A percentile compares a stretch with the other conserved stretches of the same genome.
phyloP scores from a whole-genome alignment of 2,329 filamentous ascomycete species.

The Ophiostoma sp. region DNA sequence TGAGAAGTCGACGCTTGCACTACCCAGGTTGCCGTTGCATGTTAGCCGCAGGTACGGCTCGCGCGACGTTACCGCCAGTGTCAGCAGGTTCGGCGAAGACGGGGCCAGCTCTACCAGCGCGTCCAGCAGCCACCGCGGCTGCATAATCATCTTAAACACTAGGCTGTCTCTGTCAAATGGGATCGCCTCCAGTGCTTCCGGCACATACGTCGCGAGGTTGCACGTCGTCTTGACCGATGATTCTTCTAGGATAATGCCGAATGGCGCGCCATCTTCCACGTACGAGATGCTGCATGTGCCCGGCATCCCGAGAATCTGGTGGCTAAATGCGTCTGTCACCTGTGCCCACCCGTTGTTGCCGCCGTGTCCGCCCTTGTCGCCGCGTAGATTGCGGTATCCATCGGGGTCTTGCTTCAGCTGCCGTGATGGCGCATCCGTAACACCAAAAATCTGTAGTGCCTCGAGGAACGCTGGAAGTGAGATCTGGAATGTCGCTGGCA shows the following conservation, averaged over 20 bases:
- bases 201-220: conserved; percentile 81
- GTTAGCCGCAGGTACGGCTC: conserved; percentile 71
- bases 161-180: conserved; percentile 78
- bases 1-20: conserved; percentile 61
- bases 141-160: conserved; percentile 92
- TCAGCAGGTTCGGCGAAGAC: conserved; percentile 67
- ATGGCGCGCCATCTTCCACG: conserved; percentile 63
- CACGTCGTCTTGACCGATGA: conserved; percentile 82
- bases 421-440: conserved; percentile 61
- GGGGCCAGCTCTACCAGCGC: conserved; percentile 63
- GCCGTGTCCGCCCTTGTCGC: conserved; percentile 41
- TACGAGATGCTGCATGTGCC: conserved; percentile 85
- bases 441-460: conserved; percentile 89
- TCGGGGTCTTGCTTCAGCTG: conserved; percentile 55
- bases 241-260: conserved; percentile 83
- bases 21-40: conserved; percentile 54
- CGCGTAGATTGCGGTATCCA: conserved; percentile 44
- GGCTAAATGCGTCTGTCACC: conserved; percentile 59
- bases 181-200: conserved; percentile 70
- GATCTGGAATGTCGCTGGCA: conserved; percentile 68
- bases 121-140: conserved; percentile 65
- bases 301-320: conserved; percentile 73
- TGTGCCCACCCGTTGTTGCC: neutral
- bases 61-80: conserved; percentile 58
- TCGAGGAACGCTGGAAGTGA: conserved; percentile 83